Percentiles rank a stretch among this genome's conserved stretches.
phyloP scores from a whole-genome alignment of 768 basidiomycete species.

The Auriscalpium microsporum region DNA sequence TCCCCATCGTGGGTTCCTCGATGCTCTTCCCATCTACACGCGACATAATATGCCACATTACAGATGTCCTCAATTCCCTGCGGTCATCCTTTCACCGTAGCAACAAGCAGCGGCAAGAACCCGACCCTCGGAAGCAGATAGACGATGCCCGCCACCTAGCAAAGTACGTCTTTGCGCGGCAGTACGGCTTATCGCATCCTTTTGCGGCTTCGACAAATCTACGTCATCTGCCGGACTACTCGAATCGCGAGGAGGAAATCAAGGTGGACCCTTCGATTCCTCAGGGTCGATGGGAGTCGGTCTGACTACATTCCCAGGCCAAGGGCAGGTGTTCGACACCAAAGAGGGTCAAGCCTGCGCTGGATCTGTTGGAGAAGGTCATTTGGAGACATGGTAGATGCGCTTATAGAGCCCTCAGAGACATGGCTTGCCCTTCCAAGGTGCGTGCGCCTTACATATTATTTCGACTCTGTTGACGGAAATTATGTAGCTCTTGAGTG shows the following conservation, averaged over 20 bases:
- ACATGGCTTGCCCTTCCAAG: conserved; percentile 72
- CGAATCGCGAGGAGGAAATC: conserved; percentile 62
- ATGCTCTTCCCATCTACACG: neutral
- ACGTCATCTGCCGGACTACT: conserved; percentile 40
- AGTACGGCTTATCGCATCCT: conserved; percentile 58
- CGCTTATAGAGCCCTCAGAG: conserved; percentile 55
- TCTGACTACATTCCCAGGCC: conserved; percentile 10
- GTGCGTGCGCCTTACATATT: conserved; percentile 29
- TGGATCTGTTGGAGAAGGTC: conserved; percentile 51
- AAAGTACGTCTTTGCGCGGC: conserved; percentile 81
- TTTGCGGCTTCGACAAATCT: conserved; percentile 31
- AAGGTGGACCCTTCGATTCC: conserved; percentile 32
- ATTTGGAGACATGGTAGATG: conserved; percentile 63
- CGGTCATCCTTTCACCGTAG: conserved; percentile 34
- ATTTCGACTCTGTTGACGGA: neutral
- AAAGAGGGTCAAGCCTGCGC: conserved; percentile 49
- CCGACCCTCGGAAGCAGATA: conserved; percentile 38
- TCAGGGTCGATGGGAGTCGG: no score
- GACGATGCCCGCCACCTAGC: conserved; percentile 53
- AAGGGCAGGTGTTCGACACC: conserved; percentile 59
- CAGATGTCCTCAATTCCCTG: conserved; percentile 63
- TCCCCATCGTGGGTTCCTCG: conserved; percentile 43
- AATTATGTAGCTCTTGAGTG: conserved; percentile 29
- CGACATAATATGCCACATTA: neutral
- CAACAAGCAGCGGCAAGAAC: conserved; percentile 20